Percentiles rank a stretch among this genome's conserved stretches.
These are phyloP conservation scores for Aspergillus affinis DNA, from an alignment of 495 filamentous ascomycete species.

Conservation along the genomic window DNA sequence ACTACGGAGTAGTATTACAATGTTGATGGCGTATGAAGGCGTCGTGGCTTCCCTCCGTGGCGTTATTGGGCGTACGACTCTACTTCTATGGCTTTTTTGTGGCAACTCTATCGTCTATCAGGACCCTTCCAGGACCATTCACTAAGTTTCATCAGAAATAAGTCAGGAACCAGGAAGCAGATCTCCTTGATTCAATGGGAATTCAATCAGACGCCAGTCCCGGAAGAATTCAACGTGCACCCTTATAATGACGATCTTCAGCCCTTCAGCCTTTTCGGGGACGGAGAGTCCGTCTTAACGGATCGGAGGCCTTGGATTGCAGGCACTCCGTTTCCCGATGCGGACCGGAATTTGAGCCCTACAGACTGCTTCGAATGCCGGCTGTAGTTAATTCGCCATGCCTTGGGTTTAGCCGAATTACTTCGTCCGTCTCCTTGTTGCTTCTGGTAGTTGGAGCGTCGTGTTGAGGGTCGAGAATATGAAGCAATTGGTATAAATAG, in stretches of 20 bases:
- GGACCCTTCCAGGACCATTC: background rate
- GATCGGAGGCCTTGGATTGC: background rate
- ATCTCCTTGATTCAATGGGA: background rate
- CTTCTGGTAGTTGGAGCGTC: constrained; percentile 2
- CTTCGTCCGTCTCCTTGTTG: constrained; percentile 10
- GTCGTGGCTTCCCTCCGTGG: background rate
- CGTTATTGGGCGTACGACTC: no score
- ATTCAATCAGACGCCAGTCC: background rate
- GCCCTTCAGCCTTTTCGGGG: constrained; percentile 13
- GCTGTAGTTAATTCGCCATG: constrained; percentile 1
- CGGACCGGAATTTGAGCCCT: background rate
- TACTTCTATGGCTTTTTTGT: background rate
- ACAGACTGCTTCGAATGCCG: background rate
- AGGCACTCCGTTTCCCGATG: no score
- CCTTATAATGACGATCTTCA: constrained; percentile 17
- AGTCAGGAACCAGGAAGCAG: background rate
- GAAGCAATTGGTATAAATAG: constrained; percentile 4
- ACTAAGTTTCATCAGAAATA: background rate
- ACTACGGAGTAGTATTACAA: background rate
- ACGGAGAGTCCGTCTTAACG: constrained; percentile 16
- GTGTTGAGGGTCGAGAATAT: background rate
- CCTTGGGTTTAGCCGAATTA: constrained; percentile 6
- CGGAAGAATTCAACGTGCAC: background rate
- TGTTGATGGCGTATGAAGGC: no score
- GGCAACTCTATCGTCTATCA: background rate